A percentile compares a stretch with the other conserved stretches of the same genome.
Evolutionary conservation across 192 early-diverging fungal genomes (phyloP).

Genomic region (Coemansia sp.): DNA sequence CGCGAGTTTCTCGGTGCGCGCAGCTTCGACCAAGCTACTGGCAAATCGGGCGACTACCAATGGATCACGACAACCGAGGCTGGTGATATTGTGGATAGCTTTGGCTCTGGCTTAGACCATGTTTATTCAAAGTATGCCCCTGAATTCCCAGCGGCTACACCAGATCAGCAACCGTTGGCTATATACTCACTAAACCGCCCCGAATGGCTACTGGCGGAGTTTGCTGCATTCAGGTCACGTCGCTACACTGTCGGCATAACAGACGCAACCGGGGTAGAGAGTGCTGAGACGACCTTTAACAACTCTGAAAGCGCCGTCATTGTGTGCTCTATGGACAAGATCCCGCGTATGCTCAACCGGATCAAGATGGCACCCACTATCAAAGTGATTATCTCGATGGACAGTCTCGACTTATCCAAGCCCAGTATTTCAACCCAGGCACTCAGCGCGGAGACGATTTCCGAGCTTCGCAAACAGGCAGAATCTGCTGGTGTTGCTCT

Average conservation of each 20-base stretch:
- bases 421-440: constrained; percentile 11
- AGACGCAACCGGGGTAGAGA: constrained; percentile 72
- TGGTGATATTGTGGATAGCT: constrained; percentile 53
- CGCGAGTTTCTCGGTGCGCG: constrained; percentile 32
- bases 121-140: constrained; percentile 55
- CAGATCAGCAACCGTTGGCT: constrained; percentile 56
- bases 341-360: constrained; percentile 59
- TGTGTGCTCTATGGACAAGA: constrained; percentile 70
- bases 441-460: constrained; percentile 14
- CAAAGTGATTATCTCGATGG: constrained; percentile 74
- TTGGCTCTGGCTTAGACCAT: constrained; percentile 63
- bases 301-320: constrained; percentile 67
- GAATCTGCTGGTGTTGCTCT: constrained; percentile 59
- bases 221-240: constrained; percentile 60
- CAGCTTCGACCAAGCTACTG: not conserved
- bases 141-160: not conserved
- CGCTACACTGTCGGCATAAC: constrained; percentile 70
- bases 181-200: constrained; percentile 70
- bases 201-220: constrained; percentile 70
- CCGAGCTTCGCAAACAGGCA: constrained; percentile 59
- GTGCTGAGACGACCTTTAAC: constrained; percentile 74
- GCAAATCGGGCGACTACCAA: constrained; percentile 20
- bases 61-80: constrained; percentile 64
- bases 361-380: constrained; percentile 58
- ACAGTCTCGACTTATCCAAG: constrained; percentile 57